Percentiles rank a stretch among this genome's conserved stretches.
phyloP scores from a whole-genome alignment of 2,329 filamentous ascomycete genomes.

The Periconia digitata region DNA sequence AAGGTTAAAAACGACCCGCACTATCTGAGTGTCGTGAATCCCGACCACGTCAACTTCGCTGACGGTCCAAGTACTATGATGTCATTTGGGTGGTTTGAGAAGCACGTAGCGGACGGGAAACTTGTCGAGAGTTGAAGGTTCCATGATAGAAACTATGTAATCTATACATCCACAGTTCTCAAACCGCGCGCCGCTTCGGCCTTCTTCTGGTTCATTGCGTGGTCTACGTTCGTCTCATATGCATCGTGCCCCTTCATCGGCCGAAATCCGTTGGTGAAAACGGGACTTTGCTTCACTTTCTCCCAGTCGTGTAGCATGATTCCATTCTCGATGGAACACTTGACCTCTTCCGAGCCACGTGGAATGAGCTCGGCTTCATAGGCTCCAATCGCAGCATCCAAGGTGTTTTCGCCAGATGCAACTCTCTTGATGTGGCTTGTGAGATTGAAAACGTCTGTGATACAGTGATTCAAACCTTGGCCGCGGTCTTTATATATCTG shows the following conservation, averaged over 20 bases:
- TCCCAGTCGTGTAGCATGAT: constrained; percentile 9
- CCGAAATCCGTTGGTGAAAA: background rate
- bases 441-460: background rate
- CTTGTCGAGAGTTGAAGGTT: background rate
- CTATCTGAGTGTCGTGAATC: background rate
- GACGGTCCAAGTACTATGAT: background rate
- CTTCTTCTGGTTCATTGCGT: no score
- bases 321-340: constrained; percentile 4
- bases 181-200: no score
- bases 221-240: no score
- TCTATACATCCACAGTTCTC: no score
- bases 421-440: background rate
- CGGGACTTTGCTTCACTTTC: constrained; percentile 5
- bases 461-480: constrained; percentile 4
- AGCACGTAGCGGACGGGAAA: constrained; percentile 1
- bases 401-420: background rate
- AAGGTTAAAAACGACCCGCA: background rate
- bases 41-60: constrained; percentile 3
- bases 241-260: constrained; percentile 4
- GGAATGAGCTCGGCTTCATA: constrained; percentile 4
- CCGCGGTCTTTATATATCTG: background rate
- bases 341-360: constrained; percentile 3
- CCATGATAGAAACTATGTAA: no score
- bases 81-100: constrained; percentile 2
- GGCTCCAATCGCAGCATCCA: background rate